A percentile compares a stretch with the other conserved stretches of the same genome.
Conservation (phyloP, 257 asterid species). For the Catharanthus roseus region DNA sequence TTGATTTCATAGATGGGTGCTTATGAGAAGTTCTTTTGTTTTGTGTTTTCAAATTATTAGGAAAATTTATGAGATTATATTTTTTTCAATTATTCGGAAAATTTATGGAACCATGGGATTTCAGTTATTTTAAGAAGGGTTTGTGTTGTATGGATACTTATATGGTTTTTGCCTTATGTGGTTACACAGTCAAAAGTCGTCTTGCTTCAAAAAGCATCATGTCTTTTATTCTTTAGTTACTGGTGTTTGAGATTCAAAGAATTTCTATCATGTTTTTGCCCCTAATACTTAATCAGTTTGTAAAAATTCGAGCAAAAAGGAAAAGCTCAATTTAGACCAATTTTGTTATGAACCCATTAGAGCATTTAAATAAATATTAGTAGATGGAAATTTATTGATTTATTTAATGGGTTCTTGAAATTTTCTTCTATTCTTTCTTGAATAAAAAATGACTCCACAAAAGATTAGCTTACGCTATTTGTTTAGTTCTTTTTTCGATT, state of each 20-base stretch:
- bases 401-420: too few relatives aligned
- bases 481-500: too few relatives aligned
- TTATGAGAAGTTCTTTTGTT: too few relatives aligned
- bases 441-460: too few relatives aligned
- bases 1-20: too few relatives aligned
- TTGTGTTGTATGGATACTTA: neutral
- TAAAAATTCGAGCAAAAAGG: neutral
- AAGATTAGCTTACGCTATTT: too few relatives aligned
- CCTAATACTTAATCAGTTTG: neutral
- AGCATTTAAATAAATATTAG: neutral
- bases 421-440: too few relatives aligned
- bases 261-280: neutral
- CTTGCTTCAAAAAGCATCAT: neutral
- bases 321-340: neutral
- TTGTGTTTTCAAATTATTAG: too few relatives aligned
- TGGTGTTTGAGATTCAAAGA: neutral
- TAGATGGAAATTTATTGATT: neutral
- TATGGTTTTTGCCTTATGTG: neutral
- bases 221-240: neutral
- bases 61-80: too few relatives aligned
- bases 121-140: constrained; percentile 7
- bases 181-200: neutral
- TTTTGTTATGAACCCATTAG: neutral
- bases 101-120: too few relatives aligned
- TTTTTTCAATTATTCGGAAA: too few relatives aligned